Base-by-base conservation (phyloP, 2,329 filamentous ascomycete species). In the Pseudocercospora fijiensis region DNA sequence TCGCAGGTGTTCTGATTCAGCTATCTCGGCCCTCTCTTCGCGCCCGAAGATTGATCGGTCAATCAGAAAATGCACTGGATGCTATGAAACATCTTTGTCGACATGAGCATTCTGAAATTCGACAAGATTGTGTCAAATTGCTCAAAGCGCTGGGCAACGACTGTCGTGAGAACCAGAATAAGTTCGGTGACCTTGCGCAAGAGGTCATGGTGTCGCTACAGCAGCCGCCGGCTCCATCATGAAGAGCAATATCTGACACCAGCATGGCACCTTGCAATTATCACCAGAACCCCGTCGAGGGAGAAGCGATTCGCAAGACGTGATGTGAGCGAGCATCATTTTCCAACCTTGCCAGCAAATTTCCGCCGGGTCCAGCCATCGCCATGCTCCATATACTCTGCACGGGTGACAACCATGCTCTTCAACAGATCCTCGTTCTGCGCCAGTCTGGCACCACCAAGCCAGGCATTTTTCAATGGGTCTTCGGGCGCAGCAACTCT, bases 381-480 rank as follows among this genome's bases (percentile, higher is more conserved):
- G n/a, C 95, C 95, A 73, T 92, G 79, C 76, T 99, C 95, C 58
- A 95, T 87, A 76, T 99, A 99, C 74, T 99, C 92, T 65, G 90
- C 85, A 74, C 90, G 91, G 0, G 91, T 95, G n/a, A 97, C 90
- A 1, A 87, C 84, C 11, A 92, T 78, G 56, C 84, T 83, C 65
- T 87, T 84, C 58, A 96, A 68, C 57, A 81, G 81, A 43, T 90
- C 83, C 47, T 83, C 82, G 71, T 93, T 88, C 57, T 80, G 85
- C 0, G 92, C 92, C 61, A 97, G 81, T 63, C 87, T 85, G 22
- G 90, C 90, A n/a, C 88, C 94, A 16, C 95, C 95, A 11, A 87
- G 79, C 94, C 94, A 99, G 0, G 90, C 92, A 67, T 88, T 91
- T 24, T 86, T 88, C 69, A 96, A 83, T 0, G 94, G 91, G 72